Evolutionary conservation across 805 yeast genomes (phyloP).

Genomic region (Yamadazyma tumulicola): DNA sequence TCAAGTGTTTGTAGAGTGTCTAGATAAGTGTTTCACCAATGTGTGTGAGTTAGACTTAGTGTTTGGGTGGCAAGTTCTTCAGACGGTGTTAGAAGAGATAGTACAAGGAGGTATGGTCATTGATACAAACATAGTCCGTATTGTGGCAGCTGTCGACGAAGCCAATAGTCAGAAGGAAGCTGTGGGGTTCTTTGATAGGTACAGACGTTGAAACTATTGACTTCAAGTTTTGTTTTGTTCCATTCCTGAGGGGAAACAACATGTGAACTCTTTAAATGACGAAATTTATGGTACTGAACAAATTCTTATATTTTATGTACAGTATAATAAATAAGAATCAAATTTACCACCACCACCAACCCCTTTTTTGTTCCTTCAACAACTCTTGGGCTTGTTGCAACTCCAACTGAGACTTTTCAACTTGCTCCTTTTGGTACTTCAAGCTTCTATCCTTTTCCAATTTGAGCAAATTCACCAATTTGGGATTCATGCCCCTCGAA

Average conservation of each 20-base stretch:
- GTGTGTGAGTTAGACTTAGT: constrained; percentile 95
- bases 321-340: too few relatives aligned
- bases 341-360: constrained; percentile 11
- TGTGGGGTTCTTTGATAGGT: constrained; percentile 8
- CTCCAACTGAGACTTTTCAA: constrained; percentile 29
- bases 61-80: constrained; percentile 97
- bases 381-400: constrained; percentile 24
- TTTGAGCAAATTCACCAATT: constrained; percentile 40
- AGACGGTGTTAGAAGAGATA: constrained; percentile 86
- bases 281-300: too few relatives aligned
- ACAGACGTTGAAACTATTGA: constrained; percentile 1
- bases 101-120: constrained; percentile 98
- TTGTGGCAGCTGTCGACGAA: constrained; percentile 80
- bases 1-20: constrained; percentile 93
- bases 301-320: too few relatives aligned
- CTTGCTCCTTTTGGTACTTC: constrained; percentile 31
- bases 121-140: constrained; percentile 78
- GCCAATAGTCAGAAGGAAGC: constrained; percentile 51
- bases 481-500: constrained; percentile 31
- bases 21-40: constrained; percentile 88
- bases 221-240: too few relatives aligned
- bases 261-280: too few relatives aligned
- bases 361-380: constrained; percentile 20
- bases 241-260: too few relatives aligned
- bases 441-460: constrained; percentile 49